Percentiles rank a stretch among this genome's conserved stretches.
phyloP scores from a whole-genome alignment of 768 basidiomycete species.

The Inosperma sp. region DNA sequence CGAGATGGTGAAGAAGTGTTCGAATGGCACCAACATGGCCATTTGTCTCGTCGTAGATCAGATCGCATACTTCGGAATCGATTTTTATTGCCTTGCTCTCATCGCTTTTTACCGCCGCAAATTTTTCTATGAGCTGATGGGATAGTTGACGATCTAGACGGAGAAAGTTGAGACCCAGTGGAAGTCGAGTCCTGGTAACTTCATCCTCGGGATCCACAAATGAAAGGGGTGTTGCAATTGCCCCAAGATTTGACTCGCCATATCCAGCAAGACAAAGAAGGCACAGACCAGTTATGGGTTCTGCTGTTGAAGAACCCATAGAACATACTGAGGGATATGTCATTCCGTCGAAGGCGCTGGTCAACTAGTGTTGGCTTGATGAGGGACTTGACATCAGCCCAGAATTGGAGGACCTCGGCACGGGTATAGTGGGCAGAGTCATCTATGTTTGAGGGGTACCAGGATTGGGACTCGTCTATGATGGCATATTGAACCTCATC shows the following conservation, averaged over 20 bases:
- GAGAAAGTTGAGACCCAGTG: slow-evolving; percentile 1
- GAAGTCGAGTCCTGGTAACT: background rate
- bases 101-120: background rate
- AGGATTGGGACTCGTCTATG: background rate
- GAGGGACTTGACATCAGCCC: background rate
- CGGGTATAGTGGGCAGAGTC: background rate
- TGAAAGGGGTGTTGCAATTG: slow-evolving; percentile 2
- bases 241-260: slow-evolving; percentile 2
- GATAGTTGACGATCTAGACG: slow-evolving; percentile 3
- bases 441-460: background rate
- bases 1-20: background rate
- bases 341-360: background rate
- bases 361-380: background rate
- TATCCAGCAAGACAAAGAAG: slow-evolving; percentile 5
- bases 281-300: background rate
- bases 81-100: background rate
- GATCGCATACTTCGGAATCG: background rate
- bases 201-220: background rate
- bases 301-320: background rate
- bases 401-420: background rate
- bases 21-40: background rate
- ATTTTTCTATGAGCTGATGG: background rate
- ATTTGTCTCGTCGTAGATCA: slow-evolving; percentile 3
- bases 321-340: background rate
- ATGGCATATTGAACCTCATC: background rate